These are phyloP conservation scores for Gossypium australe DNA, from an alignment of 345 rosid species.

Conservation along the genomic window DNA sequence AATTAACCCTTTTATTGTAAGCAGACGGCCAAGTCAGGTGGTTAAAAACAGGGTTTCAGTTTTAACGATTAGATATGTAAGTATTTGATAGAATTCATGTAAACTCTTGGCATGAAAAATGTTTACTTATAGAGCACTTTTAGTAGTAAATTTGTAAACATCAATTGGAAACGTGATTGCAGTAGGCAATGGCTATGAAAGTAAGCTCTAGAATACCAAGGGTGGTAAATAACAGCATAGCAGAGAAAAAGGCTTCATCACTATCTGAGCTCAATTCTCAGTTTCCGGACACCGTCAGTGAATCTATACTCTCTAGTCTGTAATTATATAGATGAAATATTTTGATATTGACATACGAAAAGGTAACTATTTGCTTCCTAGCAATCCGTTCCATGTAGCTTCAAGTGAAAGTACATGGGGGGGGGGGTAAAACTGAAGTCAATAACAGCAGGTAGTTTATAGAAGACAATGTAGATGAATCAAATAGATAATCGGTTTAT, in stretches of 20 bases:
- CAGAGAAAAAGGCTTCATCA: neutral
- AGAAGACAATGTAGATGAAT: neutral
- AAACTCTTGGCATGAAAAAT: neutral
- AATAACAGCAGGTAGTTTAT: neutral
- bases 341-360: neutral
- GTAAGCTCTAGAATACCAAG: neutral
- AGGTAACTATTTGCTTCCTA: neutral
- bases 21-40: neutral
- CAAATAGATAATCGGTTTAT: neutral
- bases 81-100: neutral
- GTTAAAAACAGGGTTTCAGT: neutral
- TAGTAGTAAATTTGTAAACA: neutral
- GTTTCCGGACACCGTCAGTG: constrained; percentile 76
- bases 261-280: constrained; percentile 34
- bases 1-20: too few species aligned
- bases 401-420: too few species aligned
- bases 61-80: neutral
- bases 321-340: neutral
- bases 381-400: neutral
- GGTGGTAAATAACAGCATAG: neutral
- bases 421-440: neutral
- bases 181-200: neutral
- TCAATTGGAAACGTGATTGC: neutral
- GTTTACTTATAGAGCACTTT: neutral
- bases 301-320: constrained; percentile 84